A percentile compares a stretch with the other conserved stretches of the same genome.
phyloP scores from a whole-genome alignment of 495 filamentous ascomycete species.

The Hyaloscypha variabilis region DNA sequence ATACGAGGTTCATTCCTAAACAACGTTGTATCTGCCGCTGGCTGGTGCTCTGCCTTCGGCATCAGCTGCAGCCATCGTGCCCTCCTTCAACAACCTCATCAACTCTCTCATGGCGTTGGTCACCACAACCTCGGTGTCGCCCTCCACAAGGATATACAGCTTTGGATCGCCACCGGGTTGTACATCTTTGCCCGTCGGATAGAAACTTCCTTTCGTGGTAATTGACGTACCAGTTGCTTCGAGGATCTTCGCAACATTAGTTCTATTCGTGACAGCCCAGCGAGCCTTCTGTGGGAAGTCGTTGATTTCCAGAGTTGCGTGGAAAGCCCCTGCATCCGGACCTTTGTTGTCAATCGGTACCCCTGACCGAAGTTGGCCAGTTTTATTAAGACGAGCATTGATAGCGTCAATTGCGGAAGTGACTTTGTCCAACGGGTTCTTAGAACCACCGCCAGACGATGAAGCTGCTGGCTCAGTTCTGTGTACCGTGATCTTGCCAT shows the following conservation, averaged over 20 bases:
- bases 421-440: slow-evolving; percentile 83
- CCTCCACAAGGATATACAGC: slow-evolving; percentile 95
- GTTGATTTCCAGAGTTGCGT: slow-evolving; percentile 98
- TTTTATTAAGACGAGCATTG: slow-evolving; percentile 81
- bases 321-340: slow-evolving; percentile 95
- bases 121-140: slow-evolving; percentile 92
- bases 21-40: slow-evolving; percentile 88
- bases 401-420: slow-evolving; percentile 84
- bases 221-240: slow-evolving; percentile 95
- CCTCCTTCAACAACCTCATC: slow-evolving; percentile 85
- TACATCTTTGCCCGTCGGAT: slow-evolving; percentile 78
- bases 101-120: slow-evolving; percentile 90
- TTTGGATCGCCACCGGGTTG: slow-evolving; percentile 76
- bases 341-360: slow-evolving; percentile 99
- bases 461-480: slow-evolving; percentile 63
- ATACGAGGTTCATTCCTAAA: slow-evolving; percentile 34
- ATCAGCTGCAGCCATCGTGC: slow-evolving; percentile 87
- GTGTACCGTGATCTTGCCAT: slow-evolving; percentile 76
- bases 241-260: slow-evolving; percentile 97
- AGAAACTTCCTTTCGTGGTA: slow-evolving; percentile 95
- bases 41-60: slow-evolving; percentile 77
- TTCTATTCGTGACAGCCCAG: slow-evolving; percentile 98
- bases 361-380: slow-evolving; percentile 82
- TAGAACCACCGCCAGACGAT: slow-evolving; percentile 39
- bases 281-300: slow-evolving; percentile 98